A percentile compares a stretch with the other conserved stretches of the same genome.
These are phyloP conservation scores for Knoxdaviesia proteae DNA, from an alignment of 2,329 filamentous ascomycete species.

Conservation along the genomic window DNA sequence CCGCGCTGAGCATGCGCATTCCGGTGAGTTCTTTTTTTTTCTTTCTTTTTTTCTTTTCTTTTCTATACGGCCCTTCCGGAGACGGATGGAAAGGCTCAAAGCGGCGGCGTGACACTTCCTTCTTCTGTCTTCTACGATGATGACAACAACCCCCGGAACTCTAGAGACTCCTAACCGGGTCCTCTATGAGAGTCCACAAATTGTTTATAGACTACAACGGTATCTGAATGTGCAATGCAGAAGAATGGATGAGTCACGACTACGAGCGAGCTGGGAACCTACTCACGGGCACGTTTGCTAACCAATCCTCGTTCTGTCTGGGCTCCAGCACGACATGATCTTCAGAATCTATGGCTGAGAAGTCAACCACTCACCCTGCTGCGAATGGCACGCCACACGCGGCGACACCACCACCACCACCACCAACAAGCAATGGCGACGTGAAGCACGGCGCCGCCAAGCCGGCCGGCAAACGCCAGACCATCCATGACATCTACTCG, in stretches of 20 bases:
- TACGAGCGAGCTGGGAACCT: not conserved
- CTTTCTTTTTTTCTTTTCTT: too few species aligned
- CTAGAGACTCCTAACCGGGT: slow-evolving; percentile 10
- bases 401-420: slow-evolving; percentile 5
- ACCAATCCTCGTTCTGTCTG: not conserved
- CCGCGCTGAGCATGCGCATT: too few species aligned
- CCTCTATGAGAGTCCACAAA: slow-evolving; percentile 41
- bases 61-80: too few species aligned
- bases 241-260: too few species aligned
- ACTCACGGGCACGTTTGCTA: not conserved
- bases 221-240: slow-evolving; percentile 44
- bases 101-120: too few species aligned
- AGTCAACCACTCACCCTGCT: too few species aligned
- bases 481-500: slow-evolving; percentile 55
- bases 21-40: too few species aligned
- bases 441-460: slow-evolving; percentile 4
- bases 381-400: slow-evolving; percentile 6
- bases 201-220: slow-evolving; percentile 77
- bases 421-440: not conserved
- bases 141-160: too few species aligned
- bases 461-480: slow-evolving; percentile 11
- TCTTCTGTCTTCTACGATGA: too few species aligned
- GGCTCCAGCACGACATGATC: too few species aligned
- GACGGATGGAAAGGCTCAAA: too few species aligned
- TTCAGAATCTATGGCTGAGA: too few species aligned